Evolutionary conservation across 2,329 filamentous ascomycete species (phyloP).

Genomic region (Fusarium protoensiforme): DNA sequence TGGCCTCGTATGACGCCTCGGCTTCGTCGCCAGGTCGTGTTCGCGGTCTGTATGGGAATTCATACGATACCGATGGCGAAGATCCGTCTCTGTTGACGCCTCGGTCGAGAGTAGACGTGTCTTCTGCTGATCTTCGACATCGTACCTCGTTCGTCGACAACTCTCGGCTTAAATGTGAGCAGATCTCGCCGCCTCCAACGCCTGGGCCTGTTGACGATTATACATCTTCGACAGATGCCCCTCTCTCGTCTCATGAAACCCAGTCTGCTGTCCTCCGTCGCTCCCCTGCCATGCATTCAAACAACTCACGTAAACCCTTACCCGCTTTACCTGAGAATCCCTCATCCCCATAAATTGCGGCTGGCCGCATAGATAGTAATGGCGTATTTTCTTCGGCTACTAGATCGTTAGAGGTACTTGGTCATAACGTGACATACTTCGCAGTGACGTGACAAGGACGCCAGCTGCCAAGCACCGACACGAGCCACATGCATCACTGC

Average conservation of each 20-base stretch:
- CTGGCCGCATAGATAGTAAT: conserved; percentile 6
- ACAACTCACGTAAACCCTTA: conserved; percentile 54
- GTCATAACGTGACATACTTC: neutral
- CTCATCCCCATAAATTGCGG: conserved; percentile 33
- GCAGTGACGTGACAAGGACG: neutral
- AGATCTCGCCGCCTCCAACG: conserved; percentile 43
- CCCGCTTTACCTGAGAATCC: conserved; percentile 55
- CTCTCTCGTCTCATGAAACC: conserved; percentile 19
- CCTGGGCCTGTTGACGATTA: conserved; percentile 31
- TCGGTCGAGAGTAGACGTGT: conserved; percentile 7
- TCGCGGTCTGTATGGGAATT: conserved; percentile 27
- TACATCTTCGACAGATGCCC: conserved; percentile 11
- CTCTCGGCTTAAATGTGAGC: conserved; percentile 30
- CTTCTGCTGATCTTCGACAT: neutral
- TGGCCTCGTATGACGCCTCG: conserved; percentile 35
- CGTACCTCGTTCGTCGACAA: conserved; percentile 18
- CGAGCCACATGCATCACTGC: neutral
- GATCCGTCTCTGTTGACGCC: conserved; percentile 3
- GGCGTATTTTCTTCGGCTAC: neutral
- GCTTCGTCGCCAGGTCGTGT: conserved; percentile 26
- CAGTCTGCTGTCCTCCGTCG: conserved; percentile 27
- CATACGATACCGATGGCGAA: conserved; percentile 15
- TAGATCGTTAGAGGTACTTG: neutral
- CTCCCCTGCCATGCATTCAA: conserved; percentile 31
- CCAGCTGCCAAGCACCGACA: neutral